Percentiles rank a stretch among this genome's conserved stretches.
These are phyloP conservation scores for Hymenoscyphus scutula DNA, from an alignment of 2,329 filamentous ascomycete species.

Conservation along the genomic window DNA sequence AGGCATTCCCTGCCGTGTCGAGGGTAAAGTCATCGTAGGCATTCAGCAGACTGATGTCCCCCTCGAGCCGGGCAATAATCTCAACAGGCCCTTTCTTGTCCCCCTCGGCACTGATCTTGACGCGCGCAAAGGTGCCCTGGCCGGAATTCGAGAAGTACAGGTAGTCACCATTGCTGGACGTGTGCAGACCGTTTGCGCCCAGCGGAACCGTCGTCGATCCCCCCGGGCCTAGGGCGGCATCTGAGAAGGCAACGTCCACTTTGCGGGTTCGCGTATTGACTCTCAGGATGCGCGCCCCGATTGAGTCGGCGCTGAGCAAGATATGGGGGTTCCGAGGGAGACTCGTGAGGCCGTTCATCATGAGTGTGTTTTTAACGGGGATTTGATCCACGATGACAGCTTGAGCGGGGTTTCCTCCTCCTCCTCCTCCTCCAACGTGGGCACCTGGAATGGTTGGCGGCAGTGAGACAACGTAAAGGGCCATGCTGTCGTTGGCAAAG, in stretches of 20 bases:
- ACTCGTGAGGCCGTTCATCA: too few species aligned
- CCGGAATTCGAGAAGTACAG: conserved; percentile 13
- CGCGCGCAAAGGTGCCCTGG: conserved; percentile 9
- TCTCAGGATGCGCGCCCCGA: too few species aligned
- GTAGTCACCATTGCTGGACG: conserved; percentile 1
- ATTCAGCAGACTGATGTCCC: not conserved
- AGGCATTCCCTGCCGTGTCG: conserved; percentile 1
- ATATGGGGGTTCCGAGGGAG: too few species aligned
- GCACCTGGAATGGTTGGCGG: not conserved
- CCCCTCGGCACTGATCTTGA: conserved; percentile 10
- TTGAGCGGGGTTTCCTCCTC: too few species aligned
- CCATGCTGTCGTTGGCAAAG: conserved; percentile 6
- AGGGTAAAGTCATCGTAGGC: not conserved
- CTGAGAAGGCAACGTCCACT: conserved; percentile 14
- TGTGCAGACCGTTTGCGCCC: conserved; percentile 15
- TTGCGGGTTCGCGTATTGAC: conserved; percentile 17
- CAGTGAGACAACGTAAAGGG: not conserved
- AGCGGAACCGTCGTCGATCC: conserved; percentile 7
- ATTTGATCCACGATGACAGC: too few species aligned
- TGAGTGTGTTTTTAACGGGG: too few species aligned
- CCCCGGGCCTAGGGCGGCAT: not conserved
- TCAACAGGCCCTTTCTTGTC: conserved; percentile 2
- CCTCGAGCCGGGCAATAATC: not conserved
- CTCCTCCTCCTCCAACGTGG: not conserved
- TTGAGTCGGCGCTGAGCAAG: too few species aligned